Base-by-base conservation (phyloP, 306 rosid genomes). In the Vachellia collinsii region DNA sequence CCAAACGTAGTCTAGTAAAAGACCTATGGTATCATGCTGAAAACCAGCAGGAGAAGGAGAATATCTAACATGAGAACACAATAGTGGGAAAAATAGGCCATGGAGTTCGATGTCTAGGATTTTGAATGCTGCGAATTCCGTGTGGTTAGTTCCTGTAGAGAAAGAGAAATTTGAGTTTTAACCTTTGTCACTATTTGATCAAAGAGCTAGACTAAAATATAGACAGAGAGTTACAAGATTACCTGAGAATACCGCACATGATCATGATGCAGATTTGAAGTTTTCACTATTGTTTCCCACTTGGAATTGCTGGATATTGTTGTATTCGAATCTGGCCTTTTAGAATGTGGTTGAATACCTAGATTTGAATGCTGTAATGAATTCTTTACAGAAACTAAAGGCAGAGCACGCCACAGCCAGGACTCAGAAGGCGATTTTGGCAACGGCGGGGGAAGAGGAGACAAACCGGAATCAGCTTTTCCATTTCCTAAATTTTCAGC, bases 231-330 rank as follows among this genome's bases (percentile, higher is more conserved):
- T 74, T 14, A 63, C 20, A 77, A 81, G 77, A 81, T 85, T 88
- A 95, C 99, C 99, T 89, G 85, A 6, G 97, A 96, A 81, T 82
- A 87, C 9, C 83, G 86, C 47, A 85, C 88, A 72, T 89, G 96
- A 85, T 90, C 96, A 53, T 87, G 92, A 64, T 56, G 83, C 85
- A 81, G 75, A 43, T 93, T 86, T 17, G 94, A 88, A 79, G 93
- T 76, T 81, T 96, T 96, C 76, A 96, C 98, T 41, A 90, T 92
- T 54, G 98, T 93, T 89, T 96, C 99, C 99, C 99, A 96, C 90
- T 93, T 95, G 79, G 87, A 76, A 76, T 75, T 84, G 37, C 84
- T 78, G 39, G 89, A 86, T 19, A 93, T 11, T 70, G 34, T 29
- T 29, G 80, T 84, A 62, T 87, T 88, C 42, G 84, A 81, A 53